phyloP scores from a whole-genome alignment of 2,329 filamentous ascomycete genomes.

The Ophiocordyceps camponoti-leonardi region DNA sequence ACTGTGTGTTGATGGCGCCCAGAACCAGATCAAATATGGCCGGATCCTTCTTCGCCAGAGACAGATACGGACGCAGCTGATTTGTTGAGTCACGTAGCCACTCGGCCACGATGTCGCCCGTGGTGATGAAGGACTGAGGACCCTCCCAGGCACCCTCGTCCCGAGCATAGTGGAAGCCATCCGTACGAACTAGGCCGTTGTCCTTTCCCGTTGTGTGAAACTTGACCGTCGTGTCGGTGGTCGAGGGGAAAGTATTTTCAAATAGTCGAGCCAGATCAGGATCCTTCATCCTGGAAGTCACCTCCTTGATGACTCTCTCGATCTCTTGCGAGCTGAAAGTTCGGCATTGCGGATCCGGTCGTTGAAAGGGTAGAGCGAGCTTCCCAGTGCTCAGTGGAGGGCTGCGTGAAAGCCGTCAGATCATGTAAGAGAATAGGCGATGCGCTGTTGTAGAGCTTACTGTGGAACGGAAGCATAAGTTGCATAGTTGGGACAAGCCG shows the following conservation, averaged over 20 bases:
- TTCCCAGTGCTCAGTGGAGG: slow-evolving; percentile 65
- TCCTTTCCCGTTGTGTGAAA: slow-evolving; percentile 58
- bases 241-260: slow-evolving; percentile 84
- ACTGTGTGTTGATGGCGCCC: slow-evolving; percentile 90
- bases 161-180: slow-evolving; percentile 9
- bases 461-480: slow-evolving; percentile 20
- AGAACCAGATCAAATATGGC: slow-evolving; percentile 65
- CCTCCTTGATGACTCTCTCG: slow-evolving; percentile 70
- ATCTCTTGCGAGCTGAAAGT: slow-evolving; percentile 80
- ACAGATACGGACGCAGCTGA: slow-evolving; percentile 80
- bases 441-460: slow-evolving; percentile 11
- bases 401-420: slow-evolving; percentile 24
- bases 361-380: slow-evolving; percentile 67
- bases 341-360: slow-evolving; percentile 64
- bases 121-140: slow-evolving; percentile 82
- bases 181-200: slow-evolving; percentile 17
- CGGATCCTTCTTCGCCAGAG: slow-evolving; percentile 64
- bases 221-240: slow-evolving; percentile 69
- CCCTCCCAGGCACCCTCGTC: slow-evolving; percentile 60
- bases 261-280: slow-evolving; percentile 83
- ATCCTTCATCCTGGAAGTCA: slow-evolving; percentile 65
- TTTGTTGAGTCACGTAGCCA: slow-evolving; percentile 90
- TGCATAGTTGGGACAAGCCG: slow-evolving; percentile 23
- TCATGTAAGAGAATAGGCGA: neutral
- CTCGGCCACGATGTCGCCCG: slow-evolving; percentile 81